These are phyloP conservation scores for Russula virescens DNA, from an alignment of 768 basidiomycete species.

Conservation along the genomic window DNA sequence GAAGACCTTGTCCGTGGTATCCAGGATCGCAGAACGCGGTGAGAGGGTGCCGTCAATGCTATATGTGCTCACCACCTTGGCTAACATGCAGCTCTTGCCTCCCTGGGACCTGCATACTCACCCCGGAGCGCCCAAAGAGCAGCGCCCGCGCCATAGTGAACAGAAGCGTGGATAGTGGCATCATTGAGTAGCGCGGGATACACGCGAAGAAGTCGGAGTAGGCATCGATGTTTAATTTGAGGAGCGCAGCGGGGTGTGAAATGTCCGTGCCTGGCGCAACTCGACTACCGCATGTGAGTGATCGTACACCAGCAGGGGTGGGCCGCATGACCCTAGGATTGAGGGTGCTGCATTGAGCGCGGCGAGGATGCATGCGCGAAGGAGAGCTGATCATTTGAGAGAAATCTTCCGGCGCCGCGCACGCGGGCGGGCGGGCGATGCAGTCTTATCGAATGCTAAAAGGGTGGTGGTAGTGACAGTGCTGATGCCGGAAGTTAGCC, in stretches of 20 bases:
- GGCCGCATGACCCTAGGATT: conserved; percentile 82
- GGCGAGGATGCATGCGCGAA: conserved; percentile 54
- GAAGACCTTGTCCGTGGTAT: conserved; percentile 53
- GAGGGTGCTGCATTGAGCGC: conserved; percentile 44
- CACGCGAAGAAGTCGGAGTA: too few species aligned
- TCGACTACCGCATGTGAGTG: conserved; percentile 68
- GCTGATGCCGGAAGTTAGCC: background rate
- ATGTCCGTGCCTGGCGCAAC: conserved; percentile 55
- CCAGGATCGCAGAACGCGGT: conserved; percentile 43
- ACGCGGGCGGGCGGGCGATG: conserved; percentile 31
- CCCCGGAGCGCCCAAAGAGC: conserved; percentile 40
- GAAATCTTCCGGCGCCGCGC: too few species aligned
- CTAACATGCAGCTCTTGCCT: conserved; percentile 50
- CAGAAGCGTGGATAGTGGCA: conserved; percentile 84
- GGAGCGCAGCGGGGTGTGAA: too few species aligned
- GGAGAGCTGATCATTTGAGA: conserved; percentile 74
- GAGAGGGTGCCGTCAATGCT: conserved; percentile 93
- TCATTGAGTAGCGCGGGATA: conserved; percentile 72
- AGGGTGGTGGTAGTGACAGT: too few species aligned
- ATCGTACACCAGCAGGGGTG: conserved; percentile 76
- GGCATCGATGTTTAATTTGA: too few species aligned
- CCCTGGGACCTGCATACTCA: conserved; percentile 43
- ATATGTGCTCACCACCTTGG: conserved; percentile 86
- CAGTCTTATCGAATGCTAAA: conserved; percentile 15
- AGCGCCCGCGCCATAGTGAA: conserved; percentile 80